Evolutionary conservation across 2,329 filamentous ascomycete species (phyloP).

Genomic region (Epichloe typhina): DNA sequence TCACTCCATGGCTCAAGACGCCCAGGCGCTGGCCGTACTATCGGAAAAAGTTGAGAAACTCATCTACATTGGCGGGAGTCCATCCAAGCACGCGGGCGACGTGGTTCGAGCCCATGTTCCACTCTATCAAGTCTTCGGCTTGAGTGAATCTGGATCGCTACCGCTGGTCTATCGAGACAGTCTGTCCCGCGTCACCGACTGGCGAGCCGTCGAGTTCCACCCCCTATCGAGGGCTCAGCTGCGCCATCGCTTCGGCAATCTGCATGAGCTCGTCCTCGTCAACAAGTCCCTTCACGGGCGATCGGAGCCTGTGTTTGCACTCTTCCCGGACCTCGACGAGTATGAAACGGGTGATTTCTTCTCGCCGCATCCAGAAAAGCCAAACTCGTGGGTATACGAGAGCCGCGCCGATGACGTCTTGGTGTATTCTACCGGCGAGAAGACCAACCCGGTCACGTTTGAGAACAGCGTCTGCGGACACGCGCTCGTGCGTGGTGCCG

Average conservation of each 20-base stretch:
- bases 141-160: slow-evolving; percentile 2
- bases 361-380: not conserved
- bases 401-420: slow-evolving; percentile 5
- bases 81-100: not conserved
- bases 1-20: not conserved
- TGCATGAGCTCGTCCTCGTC: slow-evolving; percentile 1
- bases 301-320: not conserved
- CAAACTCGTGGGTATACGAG: slow-evolving; percentile 2
- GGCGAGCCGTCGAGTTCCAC: slow-evolving; percentile 3
- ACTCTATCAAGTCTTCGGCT: slow-evolving; percentile 1
- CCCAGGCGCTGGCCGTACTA: not conserved
- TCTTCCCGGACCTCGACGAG: not conserved
- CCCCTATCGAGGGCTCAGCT: not conserved
- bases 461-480: slow-evolving; percentile 1
- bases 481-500: slow-evolving; percentile 1
- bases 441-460: slow-evolving; percentile 4
- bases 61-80: not conserved
- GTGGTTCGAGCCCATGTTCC: not conserved
- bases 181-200: not conserved
- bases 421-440: slow-evolving; percentile 6
- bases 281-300: not conserved
- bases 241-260: not conserved
- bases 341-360: slow-evolving; percentile 4
- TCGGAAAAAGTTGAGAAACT: not conserved
- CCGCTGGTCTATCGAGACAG: slow-evolving; percentile 1